Base-by-base conservation (phyloP, 805 yeast species). In the Candida bentonensis region DNA sequence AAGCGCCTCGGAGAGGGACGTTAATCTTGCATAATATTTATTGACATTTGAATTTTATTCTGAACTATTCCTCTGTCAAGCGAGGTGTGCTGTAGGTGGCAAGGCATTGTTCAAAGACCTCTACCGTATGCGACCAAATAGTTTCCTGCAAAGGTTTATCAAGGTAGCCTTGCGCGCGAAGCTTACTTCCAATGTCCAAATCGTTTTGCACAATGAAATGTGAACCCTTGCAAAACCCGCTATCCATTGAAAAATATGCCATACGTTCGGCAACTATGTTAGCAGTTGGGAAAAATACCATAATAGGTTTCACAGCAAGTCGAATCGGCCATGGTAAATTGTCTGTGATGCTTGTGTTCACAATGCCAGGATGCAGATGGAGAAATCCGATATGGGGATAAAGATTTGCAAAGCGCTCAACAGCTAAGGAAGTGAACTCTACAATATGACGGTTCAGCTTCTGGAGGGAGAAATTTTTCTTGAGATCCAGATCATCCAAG, bases 1-100 rank as follows among this genome's bases (percentile, higher is more conserved):
- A 79, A 74, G 58, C 70, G 78, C 49, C 70, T 85, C 74, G 89
- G 87, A 4, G 36, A 0, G 79, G 86, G 87, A 76, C 43, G 23
- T 5, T 30, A 30, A 17, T 5, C 20, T 30, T n/a, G n/a, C n/a
- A n/a, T n/a, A n/a, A 30, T 30, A 30, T 30, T 30, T 30, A 30
- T 30, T 30, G n/a, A n/a, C n/a, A n/a, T n/a, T n/a, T n/a, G n/a
- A n/a, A n/a, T n/a, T n/a, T n/a, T n/a, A n/a, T n/a, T n/a, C n/a
- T n/a, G n/a, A n/a, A n/a, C n/a, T n/a, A n/a, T n/a, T n/a, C n/a
- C n/a, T n/a, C n/a, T n/a, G n/a, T n/a, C n/a, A n/a, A n/a, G n/a
- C n/a, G n/a, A n/a, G 36, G 17, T 9, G 36, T 11, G 36, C n/a
- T 15, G 36, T 30, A 30, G n/a, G 36, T 30, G 36, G 11, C 36